Base-by-base conservation (phyloP, 257 asterid species). In the Osmanthus fragrans region DNA sequence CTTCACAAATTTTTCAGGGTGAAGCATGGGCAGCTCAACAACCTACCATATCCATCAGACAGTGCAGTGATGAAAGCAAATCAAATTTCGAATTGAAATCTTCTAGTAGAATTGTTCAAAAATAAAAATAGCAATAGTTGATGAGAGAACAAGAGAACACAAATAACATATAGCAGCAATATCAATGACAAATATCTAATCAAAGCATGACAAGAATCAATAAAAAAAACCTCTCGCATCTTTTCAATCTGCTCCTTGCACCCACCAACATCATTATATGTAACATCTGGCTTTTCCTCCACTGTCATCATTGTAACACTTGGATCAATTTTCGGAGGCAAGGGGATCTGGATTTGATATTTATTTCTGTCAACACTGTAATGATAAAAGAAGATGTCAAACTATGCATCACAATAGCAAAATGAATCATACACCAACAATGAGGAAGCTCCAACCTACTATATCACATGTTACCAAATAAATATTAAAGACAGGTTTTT, bases 251-350 rank as follows among this genome's bases (percentile, higher is more conserved):
- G 98, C 81, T 96, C 99, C 88, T 93, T 96, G 19, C 99, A 93
- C 47, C 99, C 99, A 75, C 99, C 98, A 79, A 96, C 99, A 85
- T 96, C 99, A 79, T 92, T 92, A 67, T 93, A 96, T 29, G 99
- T 96, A 27, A 96, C 99, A 87, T 93, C 98, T 11, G 99, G 99
- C 80, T 96, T 96, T 86, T 96, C 99, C 85, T 93, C 99, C 68
- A 96, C 98, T 19, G 99, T 96, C 99, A 96, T 96, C 99, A 96
- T 96, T 45, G 99, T 96, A 36, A 96, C 97, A 80, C 98, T 96
- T 71, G 99, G 99, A 85, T 96, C 99, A 83, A 96, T 96, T 84
- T 93, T 96, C 3, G 99, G 99, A 27, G 99, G 99, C 85, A 96
- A 80, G 1, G 98, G 99, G 76, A 96, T 96, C 89, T 96, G 99